A percentile compares a stretch with the other conserved stretches of the same genome.
Conservation (phyloP, 116 monocot species). For the Phalaenopsis hybrid region DNA sequence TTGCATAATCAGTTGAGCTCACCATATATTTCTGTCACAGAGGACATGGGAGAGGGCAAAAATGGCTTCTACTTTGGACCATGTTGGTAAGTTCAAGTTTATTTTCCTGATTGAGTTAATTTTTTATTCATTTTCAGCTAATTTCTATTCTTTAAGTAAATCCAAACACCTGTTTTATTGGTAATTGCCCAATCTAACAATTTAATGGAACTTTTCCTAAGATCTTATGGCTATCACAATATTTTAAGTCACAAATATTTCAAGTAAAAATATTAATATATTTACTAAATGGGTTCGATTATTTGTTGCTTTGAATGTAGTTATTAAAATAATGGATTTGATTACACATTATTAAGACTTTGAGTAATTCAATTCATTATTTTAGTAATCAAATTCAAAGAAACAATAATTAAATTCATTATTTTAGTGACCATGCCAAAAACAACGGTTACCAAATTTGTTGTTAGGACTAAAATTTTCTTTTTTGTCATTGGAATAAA, state of each 20-base stretch:
- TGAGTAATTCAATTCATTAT: background rate
- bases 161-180: background rate
- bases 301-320: background rate
- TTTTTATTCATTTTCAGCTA: constrained; percentile 1
- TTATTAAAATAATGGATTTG: background rate
- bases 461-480: background rate
- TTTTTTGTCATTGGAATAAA: background rate
- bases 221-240: background rate
- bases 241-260: background rate
- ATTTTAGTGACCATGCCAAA: background rate
- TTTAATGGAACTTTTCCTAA: background rate
- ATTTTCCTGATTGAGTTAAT: background rate
- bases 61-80: constrained; percentile 75
- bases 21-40: constrained; percentile 22
- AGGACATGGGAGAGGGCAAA: constrained; percentile 97
- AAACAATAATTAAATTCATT: background rate
- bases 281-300: background rate
- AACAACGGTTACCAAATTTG: background rate
- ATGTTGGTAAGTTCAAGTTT: constrained; percentile 48
- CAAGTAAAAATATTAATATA: background rate
- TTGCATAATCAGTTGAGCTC: background rate
- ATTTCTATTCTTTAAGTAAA: background rate
- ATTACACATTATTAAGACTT: background rate
- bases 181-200: background rate
- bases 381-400: background rate